Base-by-base conservation (phyloP, 495 filamentous ascomycete species). In the Annulohypoxylon maeteangense region DNA sequence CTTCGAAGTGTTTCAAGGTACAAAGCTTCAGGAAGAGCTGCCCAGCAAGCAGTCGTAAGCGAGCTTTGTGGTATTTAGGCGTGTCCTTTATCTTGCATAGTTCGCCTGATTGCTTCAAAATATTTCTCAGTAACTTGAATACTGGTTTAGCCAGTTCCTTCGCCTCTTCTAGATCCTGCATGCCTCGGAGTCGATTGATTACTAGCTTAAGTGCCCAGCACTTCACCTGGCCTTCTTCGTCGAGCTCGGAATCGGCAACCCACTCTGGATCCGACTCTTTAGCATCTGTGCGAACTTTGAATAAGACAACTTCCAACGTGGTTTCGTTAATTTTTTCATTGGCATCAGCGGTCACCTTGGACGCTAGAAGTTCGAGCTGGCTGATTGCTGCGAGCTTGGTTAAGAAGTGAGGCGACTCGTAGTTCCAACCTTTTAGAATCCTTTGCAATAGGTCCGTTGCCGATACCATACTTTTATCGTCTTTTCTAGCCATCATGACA, bases 161-260 rank as follows among this genome's bases (percentile, higher is more conserved):
- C 67, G 92, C 88, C 54, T 87, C 86, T 16, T 87, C 86, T 10
- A 81, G 74, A 18, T 88, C 88, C 60, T 86, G 82, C 14, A 85
- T 81, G 18, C 91, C 90, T 23, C 92, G 89, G 1, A 98, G 84
- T 45, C 91, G 88, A 76, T 98, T 99, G 25, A 97, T 93, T 18
- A 98, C 87, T 32, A 93, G 90, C 74, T 90, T 93, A 34, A 98
- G 83, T n/a, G 95, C 92, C 85, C 94, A 93, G 56, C 89, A 86
- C 77, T 98, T 98, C 18, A 93, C 92, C 38, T 89, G 85, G 14
- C 90, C 89, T 70, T 98, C 93, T 16, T 94, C 90, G 47, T 97
- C 93, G 32, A 91, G 75, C 12, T 87, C 83, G 1, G 86, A 83
- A 58, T 94, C 90, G 50, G 82, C 71, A 76, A 90, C 89, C 96